Evolutionary conservation across 2,329 filamentous ascomycete genomes (phyloP).

Genomic region (Colletotrichum tofieldiae): DNA sequence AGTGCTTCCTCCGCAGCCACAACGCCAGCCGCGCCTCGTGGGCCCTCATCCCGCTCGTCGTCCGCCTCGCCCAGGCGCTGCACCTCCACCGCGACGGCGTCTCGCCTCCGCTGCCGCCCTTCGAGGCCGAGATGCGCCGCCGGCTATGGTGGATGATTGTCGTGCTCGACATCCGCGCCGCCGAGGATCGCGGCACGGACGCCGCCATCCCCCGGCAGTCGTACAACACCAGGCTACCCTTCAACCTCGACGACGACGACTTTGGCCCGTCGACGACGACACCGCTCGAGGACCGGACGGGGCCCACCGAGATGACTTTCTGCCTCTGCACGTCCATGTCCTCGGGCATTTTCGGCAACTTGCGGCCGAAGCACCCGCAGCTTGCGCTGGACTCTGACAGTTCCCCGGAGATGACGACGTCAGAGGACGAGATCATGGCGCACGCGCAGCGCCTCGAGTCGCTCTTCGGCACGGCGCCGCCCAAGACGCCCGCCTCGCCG

Average conservation of each 20-base stretch:
- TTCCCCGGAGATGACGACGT: slow-evolving; percentile 42
- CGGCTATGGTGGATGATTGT: slow-evolving; percentile 76
- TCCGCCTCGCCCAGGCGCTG: slow-evolving; percentile 61
- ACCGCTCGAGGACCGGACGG: slow-evolving; percentile 53
- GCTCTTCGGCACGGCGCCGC: slow-evolving; percentile 56
- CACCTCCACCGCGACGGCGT: slow-evolving; percentile 61
- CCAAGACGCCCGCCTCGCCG: slow-evolving; percentile 40
- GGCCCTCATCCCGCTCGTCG: slow-evolving; percentile 58
- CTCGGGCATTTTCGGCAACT: slow-evolving; percentile 56
- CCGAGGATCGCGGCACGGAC: slow-evolving; percentile 68
- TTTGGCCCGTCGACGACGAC: slow-evolving; percentile 58
- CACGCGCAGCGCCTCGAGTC: slow-evolving; percentile 58
- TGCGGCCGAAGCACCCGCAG: slow-evolving; percentile 55
- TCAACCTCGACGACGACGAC: slow-evolving; percentile 69
- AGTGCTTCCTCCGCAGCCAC: slow-evolving; percentile 57
- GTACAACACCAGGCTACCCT: slow-evolving; percentile 64
- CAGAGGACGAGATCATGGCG: slow-evolving; percentile 58
- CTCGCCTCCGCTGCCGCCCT: slow-evolving; percentile 58
- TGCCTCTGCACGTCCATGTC: slow-evolving; percentile 57
- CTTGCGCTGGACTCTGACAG: slow-evolving; percentile 37
- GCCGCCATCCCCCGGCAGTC: slow-evolving; percentile 58
- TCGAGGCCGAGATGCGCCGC: slow-evolving; percentile 72
- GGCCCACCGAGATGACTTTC: slow-evolving; percentile 60
- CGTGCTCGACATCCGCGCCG: slow-evolving; percentile 70
- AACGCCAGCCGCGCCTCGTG: slow-evolving; percentile 58